phyloP scores from a whole-genome alignment of 2,329 filamentous ascomycete species.

The Thielaviopsis populi region DNA sequence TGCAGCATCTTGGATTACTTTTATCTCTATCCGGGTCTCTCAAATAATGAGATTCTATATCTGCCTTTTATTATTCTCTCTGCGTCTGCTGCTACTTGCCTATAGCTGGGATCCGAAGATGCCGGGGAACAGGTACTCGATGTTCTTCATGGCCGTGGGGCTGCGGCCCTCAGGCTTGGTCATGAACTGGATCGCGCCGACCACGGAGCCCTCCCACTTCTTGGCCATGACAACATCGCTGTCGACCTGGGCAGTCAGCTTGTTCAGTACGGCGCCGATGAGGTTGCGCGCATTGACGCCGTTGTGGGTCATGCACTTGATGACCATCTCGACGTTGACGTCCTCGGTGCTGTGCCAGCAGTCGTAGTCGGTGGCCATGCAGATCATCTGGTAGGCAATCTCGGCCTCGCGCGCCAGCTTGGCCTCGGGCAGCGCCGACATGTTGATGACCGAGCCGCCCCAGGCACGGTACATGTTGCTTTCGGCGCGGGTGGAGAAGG shows the following conservation, averaged over 20 bases:
- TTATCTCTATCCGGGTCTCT: not conserved
- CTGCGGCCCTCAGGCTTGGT: slow-evolving; percentile 64
- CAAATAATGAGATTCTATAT: not conserved
- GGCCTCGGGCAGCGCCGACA: slow-evolving; percentile 87
- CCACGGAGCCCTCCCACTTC: slow-evolving; percentile 62
- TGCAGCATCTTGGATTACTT: not conserved
- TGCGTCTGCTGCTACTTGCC: too few relatives aligned
- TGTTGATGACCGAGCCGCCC: slow-evolving; percentile 95
- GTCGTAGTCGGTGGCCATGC: slow-evolving; percentile 99
- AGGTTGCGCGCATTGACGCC: slow-evolving; percentile 72
- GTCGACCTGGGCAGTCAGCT: slow-evolving; percentile 65
- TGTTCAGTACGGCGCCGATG: slow-evolving; percentile 74
- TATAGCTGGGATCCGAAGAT: slow-evolving; percentile 28
- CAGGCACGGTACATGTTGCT: slow-evolving; percentile 87
- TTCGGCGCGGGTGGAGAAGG: slow-evolving; percentile 93
- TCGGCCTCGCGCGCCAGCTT: slow-evolving; percentile 95
- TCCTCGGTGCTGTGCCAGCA: slow-evolving; percentile 80
- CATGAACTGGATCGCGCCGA: slow-evolving; percentile 66
- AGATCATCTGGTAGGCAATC: slow-evolving; percentile 94
- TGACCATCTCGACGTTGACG: slow-evolving; percentile 93
- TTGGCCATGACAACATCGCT: slow-evolving; percentile 60
- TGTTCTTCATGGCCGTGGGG: slow-evolving; percentile 59
- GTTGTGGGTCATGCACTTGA: slow-evolving; percentile 92
- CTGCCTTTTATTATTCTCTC: not conserved
- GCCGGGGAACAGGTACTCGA: slow-evolving; percentile 77